These are phyloP conservation scores for Paraphoma sp. DNA, from an alignment of 2,329 filamentous ascomycete genomes.

Conservation along the genomic window DNA sequence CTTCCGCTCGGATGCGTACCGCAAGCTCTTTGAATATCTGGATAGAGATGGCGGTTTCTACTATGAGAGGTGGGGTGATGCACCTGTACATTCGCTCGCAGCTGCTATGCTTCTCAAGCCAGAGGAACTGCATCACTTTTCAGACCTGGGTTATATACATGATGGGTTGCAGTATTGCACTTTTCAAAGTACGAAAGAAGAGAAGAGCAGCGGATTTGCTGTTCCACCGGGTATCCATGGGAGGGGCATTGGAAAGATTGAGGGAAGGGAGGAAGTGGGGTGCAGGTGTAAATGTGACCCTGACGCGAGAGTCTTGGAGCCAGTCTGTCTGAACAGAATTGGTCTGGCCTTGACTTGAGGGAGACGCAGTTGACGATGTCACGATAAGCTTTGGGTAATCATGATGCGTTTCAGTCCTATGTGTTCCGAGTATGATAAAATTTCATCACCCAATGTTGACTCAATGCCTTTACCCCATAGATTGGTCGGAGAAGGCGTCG, in stretches of 20 bases:
- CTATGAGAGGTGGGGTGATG: slow-evolving; percentile 76
- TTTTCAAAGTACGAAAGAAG: slow-evolving; percentile 3
- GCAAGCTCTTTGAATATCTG: slow-evolving; percentile 91
- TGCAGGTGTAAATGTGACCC: slow-evolving; percentile 14
- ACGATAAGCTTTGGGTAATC: background rate
- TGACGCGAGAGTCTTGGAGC: slow-evolving; percentile 2
- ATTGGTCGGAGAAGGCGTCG: too few species aligned
- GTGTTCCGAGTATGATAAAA: background rate
- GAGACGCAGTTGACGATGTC: background rate
- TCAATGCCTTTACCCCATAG: too few species aligned
- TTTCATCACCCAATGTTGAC: too few species aligned
- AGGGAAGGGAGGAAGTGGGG: slow-evolving; percentile 5
- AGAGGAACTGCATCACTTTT: slow-evolving; percentile 93
- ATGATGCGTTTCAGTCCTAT: background rate
- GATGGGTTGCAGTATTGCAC: slow-evolving; percentile 19
- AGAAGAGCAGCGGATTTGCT: slow-evolving; percentile 1
- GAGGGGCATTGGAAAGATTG: background rate
- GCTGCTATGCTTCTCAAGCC: slow-evolving; percentile 86
- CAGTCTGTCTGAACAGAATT: slow-evolving; percentile 8
- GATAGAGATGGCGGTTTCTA: slow-evolving; percentile 21
- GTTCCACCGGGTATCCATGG: background rate
- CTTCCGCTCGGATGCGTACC: slow-evolving; percentile 84
- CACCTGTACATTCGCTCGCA: slow-evolving; percentile 90
- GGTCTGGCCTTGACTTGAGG: background rate
- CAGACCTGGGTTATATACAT: slow-evolving; percentile 88